Evolutionary conservation across 768 basidiomycete species (phyloP).

Genomic region (Phylloporus rhodoxanthus): DNA sequence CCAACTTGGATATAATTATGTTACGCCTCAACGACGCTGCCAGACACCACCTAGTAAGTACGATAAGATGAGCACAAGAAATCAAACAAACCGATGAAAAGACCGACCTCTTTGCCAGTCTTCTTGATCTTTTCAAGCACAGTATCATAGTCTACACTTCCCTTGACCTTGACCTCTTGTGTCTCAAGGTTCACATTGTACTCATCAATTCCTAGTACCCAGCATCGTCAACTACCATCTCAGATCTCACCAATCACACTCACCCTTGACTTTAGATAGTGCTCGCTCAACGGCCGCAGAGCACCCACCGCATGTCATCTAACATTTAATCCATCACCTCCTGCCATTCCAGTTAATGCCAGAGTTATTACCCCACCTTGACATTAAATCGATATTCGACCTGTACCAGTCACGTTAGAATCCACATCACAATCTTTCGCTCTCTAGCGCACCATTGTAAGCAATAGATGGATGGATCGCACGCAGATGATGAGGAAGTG

Average conservation of each 20-base stretch:
- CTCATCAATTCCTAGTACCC: constrained; percentile 18
- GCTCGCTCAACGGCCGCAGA: constrained; percentile 76
- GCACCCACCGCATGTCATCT: constrained; percentile 89
- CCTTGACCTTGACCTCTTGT: constrained; percentile 69
- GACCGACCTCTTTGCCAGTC: constrained; percentile 81
- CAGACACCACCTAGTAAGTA: constrained; percentile 41
- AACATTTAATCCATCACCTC: constrained; percentile 1
- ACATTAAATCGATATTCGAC: constrained; percentile 70
- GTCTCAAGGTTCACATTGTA: constrained; percentile 60
- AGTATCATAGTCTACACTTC: constrained; percentile 54
- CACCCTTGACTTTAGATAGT: constrained; percentile 54
- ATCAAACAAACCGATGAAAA: neutral
- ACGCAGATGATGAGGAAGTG: neutral
- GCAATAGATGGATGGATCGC: neutral
- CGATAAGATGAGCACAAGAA: neutral
- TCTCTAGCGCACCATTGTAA: constrained; percentile 19
- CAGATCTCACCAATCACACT: neutral
- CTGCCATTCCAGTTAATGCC: neutral
- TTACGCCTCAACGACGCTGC: too few relatives aligned
- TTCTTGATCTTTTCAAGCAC: constrained; percentile 75
- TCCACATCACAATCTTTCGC: neutral
- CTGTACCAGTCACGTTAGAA: constrained; percentile 10
- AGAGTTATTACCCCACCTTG: constrained; percentile 45
- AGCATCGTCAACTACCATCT: neutral
- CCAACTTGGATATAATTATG: too few relatives aligned